Evolutionary conservation across 2,329 filamentous ascomycete species (phyloP), one percentile per base, ranked within the genome.

Genomic region (Penicillium sp.): DNA sequence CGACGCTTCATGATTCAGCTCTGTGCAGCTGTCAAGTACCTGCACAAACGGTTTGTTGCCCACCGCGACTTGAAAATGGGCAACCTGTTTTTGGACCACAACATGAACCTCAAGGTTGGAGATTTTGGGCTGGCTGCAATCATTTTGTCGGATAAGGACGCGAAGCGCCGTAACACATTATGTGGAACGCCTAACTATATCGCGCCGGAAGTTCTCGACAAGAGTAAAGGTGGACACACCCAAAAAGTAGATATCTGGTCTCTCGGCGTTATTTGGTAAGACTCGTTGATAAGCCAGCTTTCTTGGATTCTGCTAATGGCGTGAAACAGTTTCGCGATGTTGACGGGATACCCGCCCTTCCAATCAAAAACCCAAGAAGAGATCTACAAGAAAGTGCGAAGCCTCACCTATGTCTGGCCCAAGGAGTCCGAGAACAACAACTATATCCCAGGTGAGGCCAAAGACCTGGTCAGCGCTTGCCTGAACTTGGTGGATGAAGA

Each of bases 201-300:
- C 62, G 94, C 94, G 0, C 94, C 94, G 0, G 94, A 99, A 68
- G 96, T 99, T 55, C 75, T 99, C 46, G 90, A 96, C 67, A 96
- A 94, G 77, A 90, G 88, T 30, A 94, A 90, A 67, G 90, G 92
- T 64, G 94, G 94, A 0, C 94, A 99, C 69, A 94, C 96, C 61
- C 92, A 97, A 69, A 96, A 95, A 78, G 94, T 99, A 3, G 94
- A 99, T 69, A 89, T 99, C 50, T 99, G 95, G 95, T 96, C 92
- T 40, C 80, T 99, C 67, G 94, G 95, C 18, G 94, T 99, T 61
- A 99, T 99, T 69, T 91, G 95, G 86, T 92, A 76, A 77, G 64
- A 25, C n/a, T 39, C 16, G 7, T 28, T 13, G 13, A 4, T 22
- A 4, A n/a, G 6, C n/a, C 7, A n/a, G 6, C n/a, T 8, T 16